Evolutionary conservation across 257 asterid genomes (phyloP).

Genomic region (Nyctanthes arbortristis): DNA sequence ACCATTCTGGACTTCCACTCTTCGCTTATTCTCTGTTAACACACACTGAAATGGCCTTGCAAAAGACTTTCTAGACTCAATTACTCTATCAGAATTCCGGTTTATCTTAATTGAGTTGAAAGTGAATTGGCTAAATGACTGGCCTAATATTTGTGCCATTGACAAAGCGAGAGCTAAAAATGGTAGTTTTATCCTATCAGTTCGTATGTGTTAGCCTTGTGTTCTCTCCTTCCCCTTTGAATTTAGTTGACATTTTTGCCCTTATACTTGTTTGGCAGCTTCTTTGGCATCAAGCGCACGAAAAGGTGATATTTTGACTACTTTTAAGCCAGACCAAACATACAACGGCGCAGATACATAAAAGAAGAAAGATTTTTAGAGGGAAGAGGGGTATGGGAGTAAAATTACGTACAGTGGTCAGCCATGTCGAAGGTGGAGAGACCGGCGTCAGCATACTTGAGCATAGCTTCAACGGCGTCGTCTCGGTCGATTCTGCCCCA

Average conservation of each 20-base stretch:
- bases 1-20: slow-evolving; percentile 63
- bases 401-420: slow-evolving; percentile 70
- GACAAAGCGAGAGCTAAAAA: slow-evolving; percentile 5
- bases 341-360: neutral
- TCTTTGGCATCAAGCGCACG: neutral
- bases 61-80: slow-evolving; percentile 28
- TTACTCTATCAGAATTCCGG: slow-evolving; percentile 23
- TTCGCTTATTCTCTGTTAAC: slow-evolving; percentile 49
- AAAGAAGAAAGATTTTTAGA: neutral
- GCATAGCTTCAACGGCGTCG: slow-evolving; percentile 95
- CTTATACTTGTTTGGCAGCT: neutral
- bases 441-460: slow-evolving; percentile 80
- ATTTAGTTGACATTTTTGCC: slow-evolving; percentile 26
- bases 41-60: slow-evolving; percentile 45
- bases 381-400: slow-evolving; percentile 27
- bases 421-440: slow-evolving; percentile 98
- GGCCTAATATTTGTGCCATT: slow-evolving; percentile 48
- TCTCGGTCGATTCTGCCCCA: slow-evolving; percentile 91
- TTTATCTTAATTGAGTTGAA: slow-evolving; percentile 33
- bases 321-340: neutral
- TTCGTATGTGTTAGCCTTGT: slow-evolving; percentile 2
- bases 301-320: neutral
- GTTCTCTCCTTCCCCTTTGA: slow-evolving; percentile 25
- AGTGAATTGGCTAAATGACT: slow-evolving; percentile 32
- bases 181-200: slow-evolving; percentile 24